Evolutionary conservation across 2,329 filamentous ascomycete species (phyloP).

Genomic region (Colletotrichum sp.): DNA sequence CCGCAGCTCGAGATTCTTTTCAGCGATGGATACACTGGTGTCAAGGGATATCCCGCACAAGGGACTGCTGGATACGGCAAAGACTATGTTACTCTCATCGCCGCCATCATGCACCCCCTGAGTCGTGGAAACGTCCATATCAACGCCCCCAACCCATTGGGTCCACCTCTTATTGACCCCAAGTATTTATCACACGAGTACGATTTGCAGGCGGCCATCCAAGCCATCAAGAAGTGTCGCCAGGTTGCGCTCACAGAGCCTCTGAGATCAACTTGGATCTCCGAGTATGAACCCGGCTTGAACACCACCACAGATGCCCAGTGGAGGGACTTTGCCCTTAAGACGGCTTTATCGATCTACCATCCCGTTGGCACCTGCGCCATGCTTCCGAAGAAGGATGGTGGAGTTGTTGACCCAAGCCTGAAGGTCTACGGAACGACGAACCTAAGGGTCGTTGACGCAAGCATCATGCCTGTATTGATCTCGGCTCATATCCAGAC

Average conservation of each 20-base stretch:
- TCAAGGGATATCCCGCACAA: conserved; percentile 36
- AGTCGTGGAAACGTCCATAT: conserved; percentile 37
- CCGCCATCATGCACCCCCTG: conserved; percentile 33
- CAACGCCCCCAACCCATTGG: conserved; percentile 33
- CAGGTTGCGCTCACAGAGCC: conserved; percentile 34
- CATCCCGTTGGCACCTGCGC: conserved; percentile 50
- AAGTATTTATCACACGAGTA: conserved; percentile 28
- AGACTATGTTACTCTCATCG: conserved; percentile 31
- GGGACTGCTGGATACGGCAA: conserved; percentile 31
- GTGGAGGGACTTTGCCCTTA: conserved; percentile 22
- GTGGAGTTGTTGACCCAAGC: conserved; percentile 47
- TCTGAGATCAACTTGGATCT: conserved; percentile 30
- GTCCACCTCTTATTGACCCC: conserved; percentile 36
- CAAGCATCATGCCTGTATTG: conserved; percentile 53
- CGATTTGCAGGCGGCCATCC: conserved; percentile 30
- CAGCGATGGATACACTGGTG: conserved; percentile 48
- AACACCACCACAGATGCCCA: conserved; percentile 20
- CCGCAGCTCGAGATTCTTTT: conserved; percentile 49
- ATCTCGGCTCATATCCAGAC: conserved; percentile 55
- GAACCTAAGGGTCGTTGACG: conserved; percentile 54
- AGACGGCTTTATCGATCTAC: conserved; percentile 29
- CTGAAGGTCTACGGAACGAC: conserved; percentile 53
- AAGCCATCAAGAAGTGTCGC: conserved; percentile 33
- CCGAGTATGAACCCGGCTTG: conserved; percentile 37
- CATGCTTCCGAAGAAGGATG: conserved; percentile 49